Evolutionary conservation across 2,329 filamentous ascomycete genomes (phyloP).

Genomic region (Immersiporthe knoxdaviesiana): DNA sequence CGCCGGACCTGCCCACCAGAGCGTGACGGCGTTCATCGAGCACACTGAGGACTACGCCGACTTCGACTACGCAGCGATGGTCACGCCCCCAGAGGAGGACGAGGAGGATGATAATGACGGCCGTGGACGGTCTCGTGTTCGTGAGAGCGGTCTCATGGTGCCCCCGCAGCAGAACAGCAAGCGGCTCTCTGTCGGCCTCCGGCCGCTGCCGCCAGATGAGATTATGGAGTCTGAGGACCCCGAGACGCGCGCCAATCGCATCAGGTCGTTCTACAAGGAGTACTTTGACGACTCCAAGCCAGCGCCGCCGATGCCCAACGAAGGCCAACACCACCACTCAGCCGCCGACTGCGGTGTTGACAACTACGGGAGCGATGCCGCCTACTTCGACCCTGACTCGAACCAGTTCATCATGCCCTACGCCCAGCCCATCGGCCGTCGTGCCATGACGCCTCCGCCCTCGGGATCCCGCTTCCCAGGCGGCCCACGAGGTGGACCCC

Average conservation of each 20-base stretch:
- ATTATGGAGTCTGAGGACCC: conserved; percentile 81
- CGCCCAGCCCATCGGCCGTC: conserved; percentile 80
- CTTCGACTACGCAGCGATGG: conserved; percentile 34
- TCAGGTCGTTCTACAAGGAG: conserved; percentile 98
- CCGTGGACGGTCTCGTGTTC: conserved; percentile 43
- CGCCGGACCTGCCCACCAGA: conserved; percentile 27
- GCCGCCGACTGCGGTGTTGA: conserved; percentile 58
- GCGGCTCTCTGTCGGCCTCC: conserved; percentile 71
- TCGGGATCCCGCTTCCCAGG: conserved; percentile 51
- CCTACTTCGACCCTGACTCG: conserved; percentile 68
- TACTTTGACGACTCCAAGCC: conserved; percentile 88
- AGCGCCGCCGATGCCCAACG: conserved; percentile 31
- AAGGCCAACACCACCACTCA: conserved; percentile 8
- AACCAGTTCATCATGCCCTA: conserved; percentile 80
- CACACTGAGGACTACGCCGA: conserved; percentile 42
- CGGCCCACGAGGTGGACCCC: conserved; percentile 40
- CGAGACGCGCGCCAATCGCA: conserved; percentile 91
- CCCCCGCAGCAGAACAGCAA: conserved; percentile 59
- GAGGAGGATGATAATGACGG: conserved; percentile 32
- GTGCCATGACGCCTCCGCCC: conserved; percentile 95
- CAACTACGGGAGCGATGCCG: conserved; percentile 69
- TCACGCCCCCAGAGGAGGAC: conserved; percentile 26
- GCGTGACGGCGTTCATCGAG: conserved; percentile 37
- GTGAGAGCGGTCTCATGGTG: conserved; percentile 50
- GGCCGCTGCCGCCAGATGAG: conserved; percentile 86